Conservation (phyloP, 345 rosid genomes). For the Diplotaxis tenuifolia region DNA sequence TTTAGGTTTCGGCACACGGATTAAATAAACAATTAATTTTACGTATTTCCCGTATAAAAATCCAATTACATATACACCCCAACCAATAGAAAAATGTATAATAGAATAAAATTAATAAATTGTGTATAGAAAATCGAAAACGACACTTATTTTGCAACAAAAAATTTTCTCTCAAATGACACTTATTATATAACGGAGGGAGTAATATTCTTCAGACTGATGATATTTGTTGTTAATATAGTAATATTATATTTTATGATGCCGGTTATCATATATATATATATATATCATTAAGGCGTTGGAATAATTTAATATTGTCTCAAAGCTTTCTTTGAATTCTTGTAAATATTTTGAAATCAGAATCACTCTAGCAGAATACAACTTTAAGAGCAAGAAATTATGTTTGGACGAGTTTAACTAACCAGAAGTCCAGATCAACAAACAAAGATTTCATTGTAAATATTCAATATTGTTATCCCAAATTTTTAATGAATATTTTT, state of each 20-base stretch:
- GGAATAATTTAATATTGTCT: background rate
- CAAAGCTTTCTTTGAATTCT: background rate
- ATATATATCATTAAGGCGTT: background rate
- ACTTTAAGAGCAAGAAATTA: background rate
- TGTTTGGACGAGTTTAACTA: background rate
- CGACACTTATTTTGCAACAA: too few species aligned
- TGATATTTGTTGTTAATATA: background rate
- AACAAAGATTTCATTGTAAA: background rate
- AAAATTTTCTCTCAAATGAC: too few species aligned
- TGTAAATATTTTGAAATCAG: background rate
- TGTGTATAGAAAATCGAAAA: too few species aligned
- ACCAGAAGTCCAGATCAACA: background rate
- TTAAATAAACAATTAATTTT: too few species aligned
- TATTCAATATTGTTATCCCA: background rate
- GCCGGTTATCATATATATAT: too few species aligned
- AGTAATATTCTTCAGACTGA: background rate
- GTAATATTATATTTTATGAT: background rate
- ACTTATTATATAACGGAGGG: too few species aligned
- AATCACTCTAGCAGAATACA: background rate
- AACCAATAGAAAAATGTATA: too few species aligned
- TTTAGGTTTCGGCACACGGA: too few species aligned
- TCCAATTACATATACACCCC: too few species aligned
- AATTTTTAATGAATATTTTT: conserved; percentile 22
- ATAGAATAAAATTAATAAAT: too few species aligned
- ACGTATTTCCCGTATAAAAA: too few species aligned